A percentile compares a stretch with the other conserved stretches of the same genome.
These are phyloP conservation scores for Colletotrichum tabaci DNA, from an alignment of 2,329 filamentous ascomycete species.

Conservation along the genomic window DNA sequence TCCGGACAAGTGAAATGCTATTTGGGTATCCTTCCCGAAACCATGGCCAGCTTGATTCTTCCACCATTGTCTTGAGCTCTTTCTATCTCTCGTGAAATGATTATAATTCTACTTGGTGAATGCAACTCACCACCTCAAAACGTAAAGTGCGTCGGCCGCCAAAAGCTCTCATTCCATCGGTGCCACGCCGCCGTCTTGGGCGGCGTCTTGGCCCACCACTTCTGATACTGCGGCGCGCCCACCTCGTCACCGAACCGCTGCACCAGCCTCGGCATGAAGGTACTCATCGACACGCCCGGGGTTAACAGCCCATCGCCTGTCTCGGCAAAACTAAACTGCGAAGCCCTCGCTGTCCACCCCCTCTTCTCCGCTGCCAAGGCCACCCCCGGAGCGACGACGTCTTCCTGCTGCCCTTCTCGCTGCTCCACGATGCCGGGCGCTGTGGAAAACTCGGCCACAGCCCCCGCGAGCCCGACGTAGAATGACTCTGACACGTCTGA, in stretches of 20 bases:
- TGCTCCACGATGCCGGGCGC: slow-evolving; percentile 12
- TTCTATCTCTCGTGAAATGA: background rate
- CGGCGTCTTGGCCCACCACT: slow-evolving; percentile 24
- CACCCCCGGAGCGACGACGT: slow-evolving; percentile 4
- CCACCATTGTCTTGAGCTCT: background rate
- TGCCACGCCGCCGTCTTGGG: slow-evolving; percentile 37
- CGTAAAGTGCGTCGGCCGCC: slow-evolving; percentile 39
- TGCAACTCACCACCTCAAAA: slow-evolving; percentile 2
- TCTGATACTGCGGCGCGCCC: slow-evolving; percentile 26
- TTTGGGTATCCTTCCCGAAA: background rate
- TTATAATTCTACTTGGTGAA: no score
- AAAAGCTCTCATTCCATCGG: slow-evolving; percentile 37
- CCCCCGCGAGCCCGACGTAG: slow-evolving; percentile 65
- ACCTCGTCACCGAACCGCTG: slow-evolving; percentile 36
- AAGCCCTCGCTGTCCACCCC: slow-evolving; percentile 30
- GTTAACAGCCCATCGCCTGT: slow-evolving; percentile 47
- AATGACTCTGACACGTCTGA: slow-evolving; percentile 63
- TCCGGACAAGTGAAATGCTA: no score
- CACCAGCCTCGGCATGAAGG: slow-evolving; percentile 39
- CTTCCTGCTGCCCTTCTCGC: background rate
- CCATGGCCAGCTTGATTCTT: background rate
- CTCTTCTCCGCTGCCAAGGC: slow-evolving; percentile 34
- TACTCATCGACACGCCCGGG: slow-evolving; percentile 39
- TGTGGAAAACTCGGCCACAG: slow-evolving; percentile 59
- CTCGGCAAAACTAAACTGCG: slow-evolving; percentile 46